Conservation (phyloP, 1,139 yeast genomes). For the Kodamaea anthophila region DNA sequence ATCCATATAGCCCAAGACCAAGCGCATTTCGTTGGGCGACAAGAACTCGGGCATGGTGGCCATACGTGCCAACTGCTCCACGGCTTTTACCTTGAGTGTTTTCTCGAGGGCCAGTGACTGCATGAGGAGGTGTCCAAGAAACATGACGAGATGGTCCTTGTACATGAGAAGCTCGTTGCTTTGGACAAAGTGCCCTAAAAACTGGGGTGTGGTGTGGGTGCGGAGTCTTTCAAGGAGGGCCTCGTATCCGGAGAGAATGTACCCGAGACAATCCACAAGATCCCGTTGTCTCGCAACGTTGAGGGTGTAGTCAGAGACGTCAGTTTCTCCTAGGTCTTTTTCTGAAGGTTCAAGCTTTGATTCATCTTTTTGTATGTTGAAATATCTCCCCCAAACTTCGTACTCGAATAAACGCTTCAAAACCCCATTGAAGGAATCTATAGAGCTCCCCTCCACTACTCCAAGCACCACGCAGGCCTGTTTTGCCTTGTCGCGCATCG, state of each 20-base stretch:
- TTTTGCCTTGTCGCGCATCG: conserved; percentile 48
- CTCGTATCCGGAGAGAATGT: conserved; percentile 35
- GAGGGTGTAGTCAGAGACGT: conserved; percentile 26
- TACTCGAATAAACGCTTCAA: conserved; percentile 29
- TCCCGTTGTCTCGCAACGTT: conserved; percentile 54
- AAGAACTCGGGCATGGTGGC: conserved; percentile 43
- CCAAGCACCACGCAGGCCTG: conserved; percentile 59
- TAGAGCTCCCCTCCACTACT: conserved; percentile 39
- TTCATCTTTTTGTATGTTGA: conserved; percentile 12
- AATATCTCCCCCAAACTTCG: conserved; percentile 35
- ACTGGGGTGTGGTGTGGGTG: conserved; percentile 9
- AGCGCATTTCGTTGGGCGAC: conserved; percentile 47
- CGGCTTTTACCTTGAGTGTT: conserved; percentile 59
- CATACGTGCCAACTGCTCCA: conserved; percentile 57
- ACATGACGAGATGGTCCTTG: conserved; percentile 63
- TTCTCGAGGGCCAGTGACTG: conserved; percentile 62
- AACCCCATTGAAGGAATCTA: conserved; percentile 40
- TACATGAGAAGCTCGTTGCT: conserved; percentile 27
- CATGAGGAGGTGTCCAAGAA: conserved; percentile 61
- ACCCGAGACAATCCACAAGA: conserved; percentile 54
- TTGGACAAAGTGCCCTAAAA: conserved; percentile 10
- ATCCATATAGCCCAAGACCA: conserved; percentile 62
- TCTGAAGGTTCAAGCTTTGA: not conserved
- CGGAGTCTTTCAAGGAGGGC: conserved; percentile 15
- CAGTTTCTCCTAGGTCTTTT: conserved; percentile 10